Base-by-base conservation (phyloP, 2,329 filamentous ascomycete species). In the Neonectria magnoliae region DNA sequence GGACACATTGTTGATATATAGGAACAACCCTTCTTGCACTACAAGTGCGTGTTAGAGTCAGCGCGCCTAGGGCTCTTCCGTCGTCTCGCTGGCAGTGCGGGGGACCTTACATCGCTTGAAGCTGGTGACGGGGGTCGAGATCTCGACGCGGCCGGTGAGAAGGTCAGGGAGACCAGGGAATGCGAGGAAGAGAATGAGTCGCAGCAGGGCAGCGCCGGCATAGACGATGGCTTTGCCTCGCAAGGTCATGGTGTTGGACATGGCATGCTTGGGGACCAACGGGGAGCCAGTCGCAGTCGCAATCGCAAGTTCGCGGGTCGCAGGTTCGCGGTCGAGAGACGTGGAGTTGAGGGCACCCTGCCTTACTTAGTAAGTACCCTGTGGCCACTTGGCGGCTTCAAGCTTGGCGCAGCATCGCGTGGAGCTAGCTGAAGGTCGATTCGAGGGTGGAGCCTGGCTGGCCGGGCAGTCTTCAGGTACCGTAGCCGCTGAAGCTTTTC, bases 61-160 rank as follows among this genome's bases (percentile, higher is more conserved):
- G 29, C 25, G 16, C 11, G 11, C 14, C 6, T 11, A 25, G 14
- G 4, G 16, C 13, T 22, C 51, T 18, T 20, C 20, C 27, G 16
- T 20, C 10, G 18, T 41, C 25, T 41, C 41, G 13, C 20, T 14
- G 55, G 38, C 13, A 25, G 14, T 25, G 47, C 22, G 52, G 27
- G 48, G 36, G 44, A 5, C 50, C 91, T 80, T 85, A 97, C 94
- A 84, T 88, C 96, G 89, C 84, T 98, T 98, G 87, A 98, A 99
- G 87, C 95, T 97, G 73, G 93, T 98, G 51, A 98, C 92, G 42
- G 96, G 95, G 22, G 96, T 99, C 48, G 96, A 98, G 75, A 99
- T 91, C 84, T 99, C 96, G 74, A 98, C 96, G 76, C 96, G 91
- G 69, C 91, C 92, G 20, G 93, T 96, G 67, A 99, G 85, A 67